These are phyloP conservation scores for Ochromonas danica DNA, from an alignment of 108 stramenopile genomes.

Conservation along the genomic window DNA sequence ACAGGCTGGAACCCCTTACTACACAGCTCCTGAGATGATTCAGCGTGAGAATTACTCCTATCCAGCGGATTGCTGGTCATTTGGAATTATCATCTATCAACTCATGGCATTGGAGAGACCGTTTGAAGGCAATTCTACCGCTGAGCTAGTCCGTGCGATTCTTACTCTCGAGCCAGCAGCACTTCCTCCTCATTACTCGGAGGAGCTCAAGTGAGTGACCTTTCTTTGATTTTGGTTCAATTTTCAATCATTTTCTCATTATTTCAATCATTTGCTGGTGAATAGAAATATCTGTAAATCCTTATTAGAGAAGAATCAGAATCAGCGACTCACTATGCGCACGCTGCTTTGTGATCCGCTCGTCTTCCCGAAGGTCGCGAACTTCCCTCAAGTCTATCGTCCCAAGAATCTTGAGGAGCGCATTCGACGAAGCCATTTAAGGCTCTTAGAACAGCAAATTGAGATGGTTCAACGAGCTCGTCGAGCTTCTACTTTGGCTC, in stretches of 20 bases:
- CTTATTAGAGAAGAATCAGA: neutral
- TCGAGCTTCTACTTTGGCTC: too few species aligned
- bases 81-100: slow-evolving; percentile 19
- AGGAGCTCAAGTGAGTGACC: neutral
- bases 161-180: neutral
- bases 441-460: neutral
- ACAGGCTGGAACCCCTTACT: slow-evolving; percentile 28
- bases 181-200: slow-evolving; percentile 22
- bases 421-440: slow-evolving; percentile 5
- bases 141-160: slow-evolving; percentile 15
- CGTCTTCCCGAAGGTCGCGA: neutral
- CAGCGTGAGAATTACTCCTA: neutral
- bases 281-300: neutral
- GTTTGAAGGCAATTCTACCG: slow-evolving; percentile 27
- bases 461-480: neutral
- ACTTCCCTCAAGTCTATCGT: slow-evolving; percentile 12
- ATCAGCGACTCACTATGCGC: neutral
- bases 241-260: neutral
- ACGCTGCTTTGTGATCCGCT: neutral
- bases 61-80: slow-evolving; percentile 18
- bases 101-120: slow-evolving; percentile 10
- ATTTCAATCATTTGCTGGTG: neutral
- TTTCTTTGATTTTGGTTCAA: neutral
- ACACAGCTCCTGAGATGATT: slow-evolving; percentile 35
- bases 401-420: slow-evolving; percentile 24